Evolutionary conservation across 2,329 filamentous ascomycete species (phyloP).

Genomic region (Coniochaeta pulveracea): DNA sequence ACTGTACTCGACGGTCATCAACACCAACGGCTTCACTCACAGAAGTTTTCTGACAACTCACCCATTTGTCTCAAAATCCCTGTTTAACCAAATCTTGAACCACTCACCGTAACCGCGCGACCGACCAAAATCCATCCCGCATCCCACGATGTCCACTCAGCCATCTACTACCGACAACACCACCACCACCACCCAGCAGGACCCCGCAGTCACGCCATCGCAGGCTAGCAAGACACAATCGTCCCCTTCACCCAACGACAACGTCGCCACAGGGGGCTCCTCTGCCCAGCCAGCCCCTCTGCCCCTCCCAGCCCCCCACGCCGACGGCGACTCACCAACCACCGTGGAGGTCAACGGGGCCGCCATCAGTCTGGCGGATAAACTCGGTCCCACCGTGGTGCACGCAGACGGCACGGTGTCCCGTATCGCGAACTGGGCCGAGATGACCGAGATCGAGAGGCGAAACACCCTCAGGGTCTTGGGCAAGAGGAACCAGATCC

Average conservation of each 20-base stretch:
- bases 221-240: conserved; percentile 1
- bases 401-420: conserved; percentile 61
- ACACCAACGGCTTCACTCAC: too few species aligned
- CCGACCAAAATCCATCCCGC: too few species aligned
- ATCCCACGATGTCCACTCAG: conserved; percentile 1
- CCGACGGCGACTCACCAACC: conserved; percentile 7
- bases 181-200: not conserved
- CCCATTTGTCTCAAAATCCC: too few species aligned
- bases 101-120: too few species aligned
- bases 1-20: too few species aligned
- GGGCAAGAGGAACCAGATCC: conserved; percentile 55
- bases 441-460: conserved; percentile 59
- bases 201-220: conserved; percentile 5
- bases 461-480: conserved; percentile 56
- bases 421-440: conserved; percentile 60
- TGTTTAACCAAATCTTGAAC: too few species aligned
- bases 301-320: conserved; percentile 5
- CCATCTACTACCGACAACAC: not conserved
- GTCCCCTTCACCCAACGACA: not conserved
- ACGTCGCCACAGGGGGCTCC: not conserved
- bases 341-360: conserved; percentile 22
- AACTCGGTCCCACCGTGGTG: conserved; percentile 63
- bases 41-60: too few species aligned
- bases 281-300: conserved; percentile 4
- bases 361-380: conserved; percentile 45